Evolutionary conservation across 176 grass and related monocot genomes (phyloP).

Genomic region (Eragrostis curvula): DNA sequence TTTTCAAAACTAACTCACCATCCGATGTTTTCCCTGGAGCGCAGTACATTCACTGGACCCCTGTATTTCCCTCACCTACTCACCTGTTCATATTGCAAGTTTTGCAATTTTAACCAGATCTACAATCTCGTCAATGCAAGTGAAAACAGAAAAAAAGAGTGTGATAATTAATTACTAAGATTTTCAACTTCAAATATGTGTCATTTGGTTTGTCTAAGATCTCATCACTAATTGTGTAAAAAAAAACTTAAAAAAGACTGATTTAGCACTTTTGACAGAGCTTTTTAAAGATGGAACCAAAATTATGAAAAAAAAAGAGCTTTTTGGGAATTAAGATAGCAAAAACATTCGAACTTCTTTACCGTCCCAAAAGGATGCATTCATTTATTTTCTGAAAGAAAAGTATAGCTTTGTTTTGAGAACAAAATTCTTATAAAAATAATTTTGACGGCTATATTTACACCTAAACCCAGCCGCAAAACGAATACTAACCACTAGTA

Average conservation of each 20-base stretch:
- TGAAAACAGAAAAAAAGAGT: not conserved
- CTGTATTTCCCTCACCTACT: not conserved
- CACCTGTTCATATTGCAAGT: not conserved
- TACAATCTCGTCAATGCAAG: not conserved
- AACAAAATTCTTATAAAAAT: not conserved
- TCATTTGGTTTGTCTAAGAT: not conserved
- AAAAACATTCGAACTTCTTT: not conserved
- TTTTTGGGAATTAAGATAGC: not conserved
- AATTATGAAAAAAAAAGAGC: not conserved
- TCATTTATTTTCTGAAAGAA: not conserved
- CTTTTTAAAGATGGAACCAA: too few relatives aligned
- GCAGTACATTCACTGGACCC: not conserved
- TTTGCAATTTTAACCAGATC: not conserved
- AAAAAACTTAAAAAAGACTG: too few relatives aligned
- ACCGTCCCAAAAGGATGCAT: not conserved
- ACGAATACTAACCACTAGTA: conserved; percentile 32
- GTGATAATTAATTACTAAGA: not conserved
- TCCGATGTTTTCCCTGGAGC: not conserved
- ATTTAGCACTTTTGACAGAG: too few relatives aligned
- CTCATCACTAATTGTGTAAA: not conserved
- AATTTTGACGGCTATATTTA: conserved; percentile 12
- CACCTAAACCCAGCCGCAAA: conserved; percentile 31
- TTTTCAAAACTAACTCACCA: not conserved
- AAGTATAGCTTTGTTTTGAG: not conserved
- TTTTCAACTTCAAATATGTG: not conserved